Conservation (phyloP, 192 early-diverging fungal genomes). For the Backusella mclennaniae region DNA sequence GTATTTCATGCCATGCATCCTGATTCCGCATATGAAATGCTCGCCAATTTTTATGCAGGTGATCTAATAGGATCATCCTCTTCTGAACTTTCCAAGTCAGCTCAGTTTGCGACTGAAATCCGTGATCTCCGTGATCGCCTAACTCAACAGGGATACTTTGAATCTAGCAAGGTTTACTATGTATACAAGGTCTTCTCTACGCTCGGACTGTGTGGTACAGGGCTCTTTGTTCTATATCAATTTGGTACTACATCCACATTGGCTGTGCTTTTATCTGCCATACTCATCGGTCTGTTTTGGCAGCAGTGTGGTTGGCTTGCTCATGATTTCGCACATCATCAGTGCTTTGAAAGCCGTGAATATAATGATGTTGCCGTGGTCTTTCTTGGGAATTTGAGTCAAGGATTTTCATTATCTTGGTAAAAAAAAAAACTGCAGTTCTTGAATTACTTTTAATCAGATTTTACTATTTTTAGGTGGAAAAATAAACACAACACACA, state of each 20-base stretch:
- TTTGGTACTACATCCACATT: conserved; percentile 52
- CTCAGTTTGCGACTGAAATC: conserved; percentile 59
- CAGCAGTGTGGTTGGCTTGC: conserved; percentile 84
- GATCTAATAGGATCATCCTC: conserved; percentile 44
- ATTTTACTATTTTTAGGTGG: conserved; percentile 52
- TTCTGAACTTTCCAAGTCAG: conserved; percentile 41
- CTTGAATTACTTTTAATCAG: background rate
- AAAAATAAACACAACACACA: conserved; percentile 90
- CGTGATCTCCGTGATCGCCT: conserved; percentile 56
- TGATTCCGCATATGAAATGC: conserved; percentile 54
- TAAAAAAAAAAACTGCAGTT: conserved; percentile 4
- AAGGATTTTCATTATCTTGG: conserved; percentile 78
- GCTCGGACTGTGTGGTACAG: conserved; percentile 46
- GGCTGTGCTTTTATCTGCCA: conserved; percentile 54
- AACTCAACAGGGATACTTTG: conserved; percentile 55
- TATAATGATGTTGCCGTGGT: conserved; percentile 60
- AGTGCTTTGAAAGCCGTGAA: conserved; percentile 66
- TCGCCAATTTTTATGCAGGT: conserved; percentile 76
- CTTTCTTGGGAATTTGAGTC: conserved; percentile 71
- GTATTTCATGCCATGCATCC: conserved; percentile 81
- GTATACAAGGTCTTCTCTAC: conserved; percentile 56
- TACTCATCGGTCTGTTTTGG: conserved; percentile 70
- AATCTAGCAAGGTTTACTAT: conserved; percentile 70
- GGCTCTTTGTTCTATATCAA: conserved; percentile 45
- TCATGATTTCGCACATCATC: conserved; percentile 82